phyloP scores from a whole-genome alignment of 2,329 filamentous ascomycete genomes.

The Phialophora verrucosa region DNA sequence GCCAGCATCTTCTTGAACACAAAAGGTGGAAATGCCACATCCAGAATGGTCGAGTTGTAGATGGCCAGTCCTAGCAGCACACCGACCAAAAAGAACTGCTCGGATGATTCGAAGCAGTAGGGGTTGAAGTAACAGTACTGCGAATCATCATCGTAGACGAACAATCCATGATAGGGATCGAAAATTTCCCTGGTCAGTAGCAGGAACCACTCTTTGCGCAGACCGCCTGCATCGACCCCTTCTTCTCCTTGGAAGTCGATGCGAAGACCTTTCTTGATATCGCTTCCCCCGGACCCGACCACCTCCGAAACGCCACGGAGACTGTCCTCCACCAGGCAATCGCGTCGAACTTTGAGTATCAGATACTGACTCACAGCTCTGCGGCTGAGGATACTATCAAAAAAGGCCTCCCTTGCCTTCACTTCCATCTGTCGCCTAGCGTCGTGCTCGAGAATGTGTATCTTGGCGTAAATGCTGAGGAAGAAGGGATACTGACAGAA shows the following conservation, averaged over 20 bases:
- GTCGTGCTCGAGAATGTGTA: slow-evolving; percentile 86
- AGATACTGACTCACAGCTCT: slow-evolving; percentile 78
- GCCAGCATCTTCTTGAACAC: slow-evolving; percentile 86
- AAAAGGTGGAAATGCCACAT: slow-evolving; percentile 85
- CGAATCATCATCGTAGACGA: slow-evolving; percentile 89
- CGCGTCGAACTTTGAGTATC: slow-evolving; percentile 75
- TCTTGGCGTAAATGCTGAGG: slow-evolving; percentile 90
- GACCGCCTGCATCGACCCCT: slow-evolving; percentile 85
- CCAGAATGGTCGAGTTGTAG: slow-evolving; percentile 92
- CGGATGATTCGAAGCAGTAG: slow-evolving; percentile 84
- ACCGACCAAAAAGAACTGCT: slow-evolving; percentile 89
- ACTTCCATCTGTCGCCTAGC: slow-evolving; percentile 86
- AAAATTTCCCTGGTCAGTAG: slow-evolving; percentile 88
- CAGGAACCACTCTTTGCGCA: slow-evolving; percentile 94
- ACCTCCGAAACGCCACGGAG: slow-evolving; percentile 83
- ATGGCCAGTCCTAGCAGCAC: slow-evolving; percentile 88
- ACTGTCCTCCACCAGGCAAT: slow-evolving; percentile 67
- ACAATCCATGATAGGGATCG: slow-evolving; percentile 89
- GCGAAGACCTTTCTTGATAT: slow-evolving; percentile 86
- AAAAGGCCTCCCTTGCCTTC: slow-evolving; percentile 87
- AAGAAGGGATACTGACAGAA: slow-evolving; percentile 95
- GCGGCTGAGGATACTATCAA: slow-evolving; percentile 81
- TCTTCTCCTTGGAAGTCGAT: slow-evolving; percentile 89
- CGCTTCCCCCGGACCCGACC: slow-evolving; percentile 77
- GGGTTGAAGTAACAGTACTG: slow-evolving; percentile 93